Base-by-base conservation (phyloP, 306 rosid genomes). In the Elaeagnus macrophylla region DNA sequence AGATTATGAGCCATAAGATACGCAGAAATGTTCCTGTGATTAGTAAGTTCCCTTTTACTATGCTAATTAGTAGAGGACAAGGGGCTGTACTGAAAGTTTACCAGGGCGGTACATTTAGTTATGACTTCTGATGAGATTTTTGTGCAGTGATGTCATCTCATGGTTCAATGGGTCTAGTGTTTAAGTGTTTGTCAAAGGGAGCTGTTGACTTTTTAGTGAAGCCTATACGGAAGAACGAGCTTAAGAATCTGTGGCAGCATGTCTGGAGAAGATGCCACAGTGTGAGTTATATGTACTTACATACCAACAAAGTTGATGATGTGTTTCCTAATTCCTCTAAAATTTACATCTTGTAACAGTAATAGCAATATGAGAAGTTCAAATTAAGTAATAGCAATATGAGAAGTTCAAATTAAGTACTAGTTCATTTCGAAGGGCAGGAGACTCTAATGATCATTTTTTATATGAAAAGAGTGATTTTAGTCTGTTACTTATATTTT, bases 211-310 rank as follows among this genome's bases (percentile, higher is more conserved):
- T 86, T 78, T 77, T 90, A 59, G 97, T 80, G 52, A 90, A 90
- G 74, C 97, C 97, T 50, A 78, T 90, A 62, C 88, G 97, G 68
- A 90, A 90, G 82, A 90, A 90, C 67, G 97, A 90, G 79, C 97
- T 90, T 47, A 90, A 90, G 74, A 90, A 79, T 77, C 88, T 90
- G 35, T 90, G 97, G 97, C 95, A 86, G 81, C 97, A 90, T 67
- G 88, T 90, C 60, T 90, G 97, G 97, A 86, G 97, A 67, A 77
- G 95, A 86, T 90, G 91, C 66, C 97, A 90, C 64, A 83, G 94
- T 72, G 97, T 90, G 75, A 90, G 97, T 73, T 51, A n/a, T n/a
- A n/a, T n/a, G n/a, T n/a, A n/a, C n/a, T n/a, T n/a, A 57, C 60
- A 14, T 12, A 60, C 44, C 61, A 42, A 44, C 40, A 5, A 39